Evolutionary conservation across 2,329 filamentous ascomycete genomes (phyloP).

Genomic region (Cytospora piceicola): DNA sequence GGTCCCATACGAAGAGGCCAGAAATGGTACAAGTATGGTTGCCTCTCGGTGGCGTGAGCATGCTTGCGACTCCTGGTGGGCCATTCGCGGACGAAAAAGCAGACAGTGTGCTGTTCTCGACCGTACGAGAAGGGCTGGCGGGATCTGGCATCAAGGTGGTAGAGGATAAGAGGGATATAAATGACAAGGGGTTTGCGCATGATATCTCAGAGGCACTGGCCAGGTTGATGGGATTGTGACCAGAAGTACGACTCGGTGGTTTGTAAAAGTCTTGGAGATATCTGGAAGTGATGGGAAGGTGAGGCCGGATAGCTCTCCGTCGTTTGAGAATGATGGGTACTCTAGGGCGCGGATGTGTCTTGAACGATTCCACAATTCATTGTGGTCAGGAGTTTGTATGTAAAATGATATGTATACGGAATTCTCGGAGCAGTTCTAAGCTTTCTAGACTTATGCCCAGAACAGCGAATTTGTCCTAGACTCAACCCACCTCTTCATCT

Average conservation of each 20-base stretch:
- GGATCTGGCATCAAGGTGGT: slow-evolving; percentile 54
- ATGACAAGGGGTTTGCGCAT: slow-evolving; percentile 55
- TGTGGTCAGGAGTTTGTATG: background rate
- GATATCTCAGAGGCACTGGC: slow-evolving; percentile 50
- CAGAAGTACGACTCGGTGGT: background rate
- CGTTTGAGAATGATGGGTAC: no score
- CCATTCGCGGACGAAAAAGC: slow-evolving; percentile 54
- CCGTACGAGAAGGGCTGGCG: slow-evolving; percentile 52
- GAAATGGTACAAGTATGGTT: slow-evolving; percentile 59
- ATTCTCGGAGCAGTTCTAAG: background rate
- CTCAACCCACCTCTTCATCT: background rate
- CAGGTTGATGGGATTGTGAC: slow-evolving; percentile 35
- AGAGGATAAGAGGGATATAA: slow-evolving; percentile 56
- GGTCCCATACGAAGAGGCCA: slow-evolving; percentile 42
- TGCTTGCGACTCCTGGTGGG: slow-evolving; percentile 57
- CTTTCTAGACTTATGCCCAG: no score
- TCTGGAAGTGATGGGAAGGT: background rate
- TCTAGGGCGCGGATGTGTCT: no score
- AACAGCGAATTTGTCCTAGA: background rate
- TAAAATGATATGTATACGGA: background rate
- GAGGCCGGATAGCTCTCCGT: background rate
- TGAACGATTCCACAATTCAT: background rate
- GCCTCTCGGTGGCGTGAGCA: slow-evolving; percentile 63
- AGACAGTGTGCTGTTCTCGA: slow-evolving; percentile 56
- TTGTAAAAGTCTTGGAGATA: background rate